A percentile compares a stretch with the other conserved stretches of the same genome.
Evolutionary conservation across 768 basidiomycete genomes (phyloP).

Genomic region (Nidula microcarpa): DNA sequence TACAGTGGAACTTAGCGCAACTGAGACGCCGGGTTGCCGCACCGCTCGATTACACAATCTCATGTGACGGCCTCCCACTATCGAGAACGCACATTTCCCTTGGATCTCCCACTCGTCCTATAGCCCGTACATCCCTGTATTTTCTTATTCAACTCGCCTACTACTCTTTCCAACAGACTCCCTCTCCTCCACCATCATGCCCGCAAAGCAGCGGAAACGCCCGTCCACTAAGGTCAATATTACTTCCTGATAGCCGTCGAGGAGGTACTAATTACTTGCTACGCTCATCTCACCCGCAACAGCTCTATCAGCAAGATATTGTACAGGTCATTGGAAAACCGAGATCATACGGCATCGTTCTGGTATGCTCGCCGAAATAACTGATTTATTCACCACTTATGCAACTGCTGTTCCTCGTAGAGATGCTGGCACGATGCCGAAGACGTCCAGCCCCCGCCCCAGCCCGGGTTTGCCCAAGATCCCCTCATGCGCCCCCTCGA

Average conservation of each 20-base stretch:
- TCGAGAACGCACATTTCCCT: no score
- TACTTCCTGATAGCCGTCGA: no score
- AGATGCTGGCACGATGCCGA: conserved; percentile 90
- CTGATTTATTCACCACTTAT: neutral
- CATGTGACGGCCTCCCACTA: no score
- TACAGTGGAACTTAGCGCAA: no score
- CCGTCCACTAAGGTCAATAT: neutral
- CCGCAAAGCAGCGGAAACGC: neutral
- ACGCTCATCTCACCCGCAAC: neutral
- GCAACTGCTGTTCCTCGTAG: conserved; percentile 30
- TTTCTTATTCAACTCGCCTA: no score
- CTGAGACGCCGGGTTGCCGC: no score
- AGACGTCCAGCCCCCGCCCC: conserved; percentile 47
- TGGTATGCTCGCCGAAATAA: conserved; percentile 36
- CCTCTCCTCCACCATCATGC: neutral
- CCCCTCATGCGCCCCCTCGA: conserved; percentile 73
- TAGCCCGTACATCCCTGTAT: no score
- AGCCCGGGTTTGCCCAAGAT: conserved; percentile 32
- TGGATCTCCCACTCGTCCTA: no score
- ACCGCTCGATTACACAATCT: no score
- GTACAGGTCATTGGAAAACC: conserved; percentile 45
- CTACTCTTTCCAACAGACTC: no score
- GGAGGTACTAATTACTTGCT: no score
- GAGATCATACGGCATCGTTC: conserved; percentile 53
- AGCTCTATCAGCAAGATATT: conserved; percentile 72